A percentile compares a stretch with the other conserved stretches of the same genome.
Evolutionary conservation across 2,329 filamentous ascomycete genomes (phyloP).

Genomic region (Dendryphion nanum): DNA sequence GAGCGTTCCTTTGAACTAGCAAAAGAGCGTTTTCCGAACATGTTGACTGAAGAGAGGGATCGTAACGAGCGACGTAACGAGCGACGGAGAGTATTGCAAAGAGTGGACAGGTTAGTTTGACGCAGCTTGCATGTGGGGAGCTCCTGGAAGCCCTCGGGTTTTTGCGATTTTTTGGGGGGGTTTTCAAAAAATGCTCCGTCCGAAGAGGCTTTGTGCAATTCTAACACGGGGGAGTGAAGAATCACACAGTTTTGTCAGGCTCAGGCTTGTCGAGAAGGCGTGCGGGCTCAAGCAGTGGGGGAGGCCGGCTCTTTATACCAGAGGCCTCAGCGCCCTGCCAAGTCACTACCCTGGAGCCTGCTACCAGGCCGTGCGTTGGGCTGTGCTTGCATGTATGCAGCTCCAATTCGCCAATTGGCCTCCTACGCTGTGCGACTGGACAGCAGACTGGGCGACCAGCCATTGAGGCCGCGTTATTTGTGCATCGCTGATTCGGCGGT

Average conservation of each 20-base stretch:
- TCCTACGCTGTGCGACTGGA: too few relatives aligned
- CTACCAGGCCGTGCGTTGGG: conserved; percentile 20
- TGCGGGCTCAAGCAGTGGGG: conserved; percentile 28
- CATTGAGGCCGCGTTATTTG: conserved; percentile 19
- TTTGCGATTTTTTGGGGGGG: conserved; percentile 27
- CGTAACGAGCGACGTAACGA: conserved; percentile 52
- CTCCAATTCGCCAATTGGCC: conserved; percentile 30
- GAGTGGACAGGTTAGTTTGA: conserved; percentile 51
- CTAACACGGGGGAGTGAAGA: conserved; percentile 34
- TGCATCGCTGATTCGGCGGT: conserved; percentile 15
- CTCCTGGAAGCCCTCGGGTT: conserved; percentile 52
- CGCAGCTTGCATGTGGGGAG: conserved; percentile 54
- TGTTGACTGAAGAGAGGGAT: conserved; percentile 53
- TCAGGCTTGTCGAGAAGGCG: conserved; percentile 41
- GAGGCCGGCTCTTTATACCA: conserved; percentile 31
- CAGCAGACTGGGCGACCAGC: too few relatives aligned
- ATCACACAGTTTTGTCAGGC: conserved; percentile 42
- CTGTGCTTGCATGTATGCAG: conserved; percentile 20
- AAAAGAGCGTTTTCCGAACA: conserved; percentile 89
- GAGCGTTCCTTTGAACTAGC: conserved; percentile 74
- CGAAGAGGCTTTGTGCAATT: conserved; percentile 39
- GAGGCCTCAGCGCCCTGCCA: conserved; percentile 28
- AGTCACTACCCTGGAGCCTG: conserved; percentile 27
- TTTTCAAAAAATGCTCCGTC: conserved; percentile 37
- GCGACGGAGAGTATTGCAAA: conserved; percentile 32